A percentile compares a stretch with the other conserved stretches of the same genome.
These are phyloP conservation scores for Plasmopara halstedii DNA, from an alignment of 352 stramenopile species.

Conservation along the genomic window DNA sequence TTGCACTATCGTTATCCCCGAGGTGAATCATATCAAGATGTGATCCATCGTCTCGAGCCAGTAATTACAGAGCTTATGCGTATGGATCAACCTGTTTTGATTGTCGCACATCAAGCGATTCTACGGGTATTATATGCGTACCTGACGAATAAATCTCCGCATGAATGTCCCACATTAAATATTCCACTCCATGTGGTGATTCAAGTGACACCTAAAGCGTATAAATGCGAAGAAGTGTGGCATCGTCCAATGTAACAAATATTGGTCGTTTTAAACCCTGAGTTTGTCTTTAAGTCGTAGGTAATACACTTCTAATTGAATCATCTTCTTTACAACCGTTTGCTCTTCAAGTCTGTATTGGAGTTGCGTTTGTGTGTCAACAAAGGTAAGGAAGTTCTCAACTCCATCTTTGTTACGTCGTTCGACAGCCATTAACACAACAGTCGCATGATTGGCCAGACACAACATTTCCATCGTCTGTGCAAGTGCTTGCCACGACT, in stretches of 20 bases:
- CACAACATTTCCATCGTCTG: constrained; percentile 84
- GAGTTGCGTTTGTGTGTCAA: constrained; percentile 39
- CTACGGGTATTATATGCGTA: constrained; percentile 95
- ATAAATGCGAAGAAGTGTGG: constrained; percentile 92
- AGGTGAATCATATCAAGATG: constrained; percentile 96
- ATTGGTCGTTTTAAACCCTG: constrained; percentile 1
- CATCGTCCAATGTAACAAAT: constrained; percentile 69
- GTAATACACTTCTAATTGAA: constrained; percentile 67
- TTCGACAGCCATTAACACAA: constrained; percentile 77
- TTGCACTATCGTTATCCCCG: constrained; percentile 83
- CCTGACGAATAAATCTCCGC: constrained; percentile 89
- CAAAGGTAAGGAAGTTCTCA: constrained; percentile 68
- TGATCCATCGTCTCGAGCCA: constrained; percentile 95
- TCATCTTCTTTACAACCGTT: constrained; percentile 40
- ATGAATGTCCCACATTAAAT: constrained; percentile 90
- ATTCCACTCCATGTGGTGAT: constrained; percentile 94
- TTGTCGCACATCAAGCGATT: constrained; percentile 95
- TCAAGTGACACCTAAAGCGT: constrained; percentile 91
- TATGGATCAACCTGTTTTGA: constrained; percentile 87
- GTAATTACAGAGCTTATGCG: constrained; percentile 97
- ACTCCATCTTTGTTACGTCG: constrained; percentile 74
- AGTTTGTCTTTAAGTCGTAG: constrained; percentile 21
- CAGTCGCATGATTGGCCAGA: constrained; percentile 32
- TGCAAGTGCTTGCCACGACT: constrained; percentile 82
- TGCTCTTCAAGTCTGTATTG: constrained; percentile 36